A percentile compares a stretch with the other conserved stretches of the same genome.
These are phyloP conservation scores for Caulochytrium protostelioides DNA, from an alignment of 371 early-diverging fungal species.

Conservation along the genomic window DNA sequence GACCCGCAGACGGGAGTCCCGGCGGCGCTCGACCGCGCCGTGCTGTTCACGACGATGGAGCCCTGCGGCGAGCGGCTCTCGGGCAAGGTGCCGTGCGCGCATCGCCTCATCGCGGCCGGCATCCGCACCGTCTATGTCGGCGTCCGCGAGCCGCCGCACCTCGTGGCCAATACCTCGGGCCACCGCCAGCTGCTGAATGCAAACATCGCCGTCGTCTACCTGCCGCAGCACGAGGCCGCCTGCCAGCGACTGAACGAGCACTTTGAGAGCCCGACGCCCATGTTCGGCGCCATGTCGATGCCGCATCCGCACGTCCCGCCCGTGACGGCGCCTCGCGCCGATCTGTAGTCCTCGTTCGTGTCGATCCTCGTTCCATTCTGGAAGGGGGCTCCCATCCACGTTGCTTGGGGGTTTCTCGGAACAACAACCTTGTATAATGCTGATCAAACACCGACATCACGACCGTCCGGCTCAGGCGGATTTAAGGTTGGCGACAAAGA, in stretches of 20 bases:
- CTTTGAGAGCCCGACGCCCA: too few relatives aligned
- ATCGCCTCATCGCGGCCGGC: constrained; percentile 41
- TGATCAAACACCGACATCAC: too few relatives aligned
- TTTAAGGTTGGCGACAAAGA: too few relatives aligned
- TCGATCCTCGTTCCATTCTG: too few relatives aligned
- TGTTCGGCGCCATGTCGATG: too few relatives aligned
- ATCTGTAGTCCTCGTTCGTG: too few relatives aligned
- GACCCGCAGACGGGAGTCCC: constrained; percentile 1
- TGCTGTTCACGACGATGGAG: constrained; percentile 85
- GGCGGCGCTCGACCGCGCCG: constrained; percentile 19
- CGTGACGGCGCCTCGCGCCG: too few relatives aligned
- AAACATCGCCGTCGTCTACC: constrained; percentile 39
- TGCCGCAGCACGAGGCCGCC: constrained; percentile 42
- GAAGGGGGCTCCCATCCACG: too few relatives aligned
- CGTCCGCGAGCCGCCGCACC: constrained; percentile 61
- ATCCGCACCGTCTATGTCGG: constrained; percentile 61
- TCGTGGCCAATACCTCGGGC: constrained; percentile 49
- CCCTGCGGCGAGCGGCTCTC: constrained; percentile 60
- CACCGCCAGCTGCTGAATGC: constrained; percentile 27
- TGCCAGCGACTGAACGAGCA: constrained; percentile 52
- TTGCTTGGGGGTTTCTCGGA: too few relatives aligned
- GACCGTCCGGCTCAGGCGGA: too few relatives aligned
- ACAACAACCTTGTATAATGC: too few relatives aligned
- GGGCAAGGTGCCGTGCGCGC: constrained; percentile 46
- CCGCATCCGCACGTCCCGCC: too few relatives aligned